Conservation (phyloP, 768 basidiomycete species). For the Lentinula detonsa region DNA sequence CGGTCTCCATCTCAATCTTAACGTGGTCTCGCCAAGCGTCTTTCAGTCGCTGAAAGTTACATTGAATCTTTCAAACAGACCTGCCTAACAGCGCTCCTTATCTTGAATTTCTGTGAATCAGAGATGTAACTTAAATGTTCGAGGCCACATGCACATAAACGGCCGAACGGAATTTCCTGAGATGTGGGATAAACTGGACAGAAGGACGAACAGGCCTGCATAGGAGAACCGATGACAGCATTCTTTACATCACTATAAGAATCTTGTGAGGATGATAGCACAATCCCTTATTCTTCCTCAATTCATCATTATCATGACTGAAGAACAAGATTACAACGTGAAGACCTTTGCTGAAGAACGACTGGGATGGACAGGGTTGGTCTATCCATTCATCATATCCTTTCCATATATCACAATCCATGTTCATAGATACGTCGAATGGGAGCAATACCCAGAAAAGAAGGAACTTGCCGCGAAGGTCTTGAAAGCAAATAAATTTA, state of each 20-base stretch:
- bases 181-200: neutral
- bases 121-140: neutral
- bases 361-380: conserved; percentile 32
- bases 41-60: too few relatives aligned
- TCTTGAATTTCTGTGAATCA: neutral
- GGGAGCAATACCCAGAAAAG: conserved; percentile 41
- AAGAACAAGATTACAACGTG: neutral
- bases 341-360: conserved; percentile 32
- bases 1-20: too few relatives aligned
- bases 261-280: neutral
- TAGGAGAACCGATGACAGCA: neutral
- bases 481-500: conserved; percentile 32
- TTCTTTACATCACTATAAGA: neutral
- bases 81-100: too few relatives aligned
- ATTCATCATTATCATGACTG: neutral
- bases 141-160: neutral
- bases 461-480: conserved; percentile 33
- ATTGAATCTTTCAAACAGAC: too few relatives aligned
- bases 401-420: neutral
- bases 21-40: too few relatives aligned
- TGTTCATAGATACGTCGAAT: conserved; percentile 36
- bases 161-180: neutral
- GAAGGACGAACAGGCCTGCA: neutral
- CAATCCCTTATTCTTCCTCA: neutral
- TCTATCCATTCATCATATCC: neutral